Evolutionary conservation across 768 basidiomycete species (phyloP).

Genomic region (Rossbeevera mucosa): DNA sequence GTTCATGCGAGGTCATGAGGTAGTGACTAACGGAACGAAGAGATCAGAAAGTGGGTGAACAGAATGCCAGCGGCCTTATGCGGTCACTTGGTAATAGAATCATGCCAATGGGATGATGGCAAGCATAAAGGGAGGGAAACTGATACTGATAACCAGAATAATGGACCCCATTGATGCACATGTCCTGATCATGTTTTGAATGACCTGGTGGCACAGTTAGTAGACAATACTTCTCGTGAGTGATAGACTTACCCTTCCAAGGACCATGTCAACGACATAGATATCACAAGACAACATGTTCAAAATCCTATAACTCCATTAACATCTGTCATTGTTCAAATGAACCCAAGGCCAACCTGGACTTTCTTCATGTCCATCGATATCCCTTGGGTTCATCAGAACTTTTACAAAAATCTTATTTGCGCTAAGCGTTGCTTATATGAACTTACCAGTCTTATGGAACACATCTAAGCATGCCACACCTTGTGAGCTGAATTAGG

Average conservation of each 20-base stretch:
- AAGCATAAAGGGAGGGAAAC: conserved; percentile 79
- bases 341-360: conserved; percentile 6
- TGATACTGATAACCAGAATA: conserved; percentile 67
- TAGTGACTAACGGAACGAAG: conserved; percentile 58
- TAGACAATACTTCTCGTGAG: not conserved
- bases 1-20: conserved; percentile 77
- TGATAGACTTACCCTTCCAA: conserved; percentile 48
- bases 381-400: too few relatives aligned
- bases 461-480: too few relatives aligned
- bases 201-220: conserved; percentile 35
- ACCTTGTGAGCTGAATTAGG: too few relatives aligned
- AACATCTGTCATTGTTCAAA: not conserved
- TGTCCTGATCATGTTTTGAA: conserved; percentile 68
- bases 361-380: too few relatives aligned
- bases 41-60: not conserved
- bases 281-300: conserved; percentile 91
- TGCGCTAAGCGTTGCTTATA: too few relatives aligned
- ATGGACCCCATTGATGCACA: conserved; percentile 55
- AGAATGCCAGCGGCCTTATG: conserved; percentile 39
- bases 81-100: conserved; percentile 79
- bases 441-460: too few relatives aligned
- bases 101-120: conserved; percentile 70
- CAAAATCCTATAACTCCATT: conserved; percentile 50
- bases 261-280: conserved; percentile 80
- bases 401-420: too few relatives aligned